Evolutionary conservation across 2,329 filamentous ascomycete species (phyloP), one percentile per base, ranked within the genome.

Genomic region (Coleophoma eucalyptorum): DNA sequence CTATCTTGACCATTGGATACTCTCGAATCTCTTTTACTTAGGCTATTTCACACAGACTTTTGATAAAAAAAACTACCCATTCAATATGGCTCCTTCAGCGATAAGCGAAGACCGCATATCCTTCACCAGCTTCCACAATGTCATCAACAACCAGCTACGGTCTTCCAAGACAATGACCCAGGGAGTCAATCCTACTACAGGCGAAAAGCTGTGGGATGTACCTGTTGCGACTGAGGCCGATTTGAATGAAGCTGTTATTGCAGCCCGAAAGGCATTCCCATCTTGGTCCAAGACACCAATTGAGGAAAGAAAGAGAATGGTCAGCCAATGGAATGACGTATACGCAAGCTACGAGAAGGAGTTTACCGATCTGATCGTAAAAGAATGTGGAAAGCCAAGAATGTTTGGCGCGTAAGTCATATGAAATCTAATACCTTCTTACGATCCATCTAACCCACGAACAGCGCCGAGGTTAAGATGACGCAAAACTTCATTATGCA

Each of bases 301-400:
- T 37, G 60, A 67, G 3, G 70, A 77, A 56, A 69, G 76, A 31
- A 65, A 67, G 35, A 68, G 73, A 13, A 62, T 67, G n/a, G 62
- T 77, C 26, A 60, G 67, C 33, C 61, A 67, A 5, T 66, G 34
- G 21, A 21, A 33, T 15, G 37, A 34, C 3, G 20, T 43, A 5
- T 48, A 41, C 18, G 20, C 37, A 15, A 21, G 26, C n/a, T 45
- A 77, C 43, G 60, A 66, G 7, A 65, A 71, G 1, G 67, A 74
- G 47, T 65, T 80, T 37, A 62, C 68, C 19, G 65, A 68, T 26
- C 64, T 78, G 11, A 63, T 78, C 37, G 69, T 69, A 58, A 69
- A 65, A 50, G 76, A 78, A 60, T 75, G 73, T 18, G 76, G 77
- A 20, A 79, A 79, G 59, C 76, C 76, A 38, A 15, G 65, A 69